Conservation (phyloP, 1,139 yeast genomes). For the Hemisphaericaspora xylofermentans region DNA sequence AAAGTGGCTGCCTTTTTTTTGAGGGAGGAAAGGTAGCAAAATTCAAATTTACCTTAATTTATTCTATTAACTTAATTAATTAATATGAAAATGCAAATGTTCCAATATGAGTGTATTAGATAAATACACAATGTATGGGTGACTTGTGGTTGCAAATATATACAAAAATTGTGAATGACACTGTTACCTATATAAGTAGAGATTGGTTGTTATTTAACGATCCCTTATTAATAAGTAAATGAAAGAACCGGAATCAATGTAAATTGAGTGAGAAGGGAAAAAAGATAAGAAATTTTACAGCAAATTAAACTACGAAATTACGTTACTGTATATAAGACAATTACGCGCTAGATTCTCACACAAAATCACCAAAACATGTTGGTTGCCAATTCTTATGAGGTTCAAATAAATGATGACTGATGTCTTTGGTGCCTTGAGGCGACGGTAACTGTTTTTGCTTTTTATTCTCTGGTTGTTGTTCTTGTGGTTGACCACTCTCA, state of each 20-base stretch:
- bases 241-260: neutral
- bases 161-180: too few relatives aligned
- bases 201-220: neutral
- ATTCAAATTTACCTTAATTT: too few relatives aligned
- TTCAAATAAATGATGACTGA: slow-evolving; percentile 25
- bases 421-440: neutral
- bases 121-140: neutral
- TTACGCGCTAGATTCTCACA: too few relatives aligned
- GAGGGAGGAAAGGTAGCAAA: neutral
- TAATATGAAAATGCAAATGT: too few relatives aligned
- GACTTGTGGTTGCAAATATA: neutral
- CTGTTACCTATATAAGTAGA: neutral
- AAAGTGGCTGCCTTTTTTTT: neutral
- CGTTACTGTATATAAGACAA: slow-evolving; percentile 4
- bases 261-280: neutral
- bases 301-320: too few relatives aligned
- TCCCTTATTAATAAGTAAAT: neutral
- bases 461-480: slow-evolving; percentile 5
- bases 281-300: too few relatives aligned
- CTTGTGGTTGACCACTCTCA: too few relatives aligned
- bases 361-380: slow-evolving; percentile 31
- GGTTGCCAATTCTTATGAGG: slow-evolving; percentile 33
- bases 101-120: too few relatives aligned
- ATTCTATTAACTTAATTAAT: too few relatives aligned
- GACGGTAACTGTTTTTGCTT: slow-evolving; percentile 10